Percentiles rank a stretch among this genome's conserved stretches.
These are phyloP conservation scores for Starmera amethionina DNA, from an alignment of 805 yeast genomes.

Conservation along the genomic window DNA sequence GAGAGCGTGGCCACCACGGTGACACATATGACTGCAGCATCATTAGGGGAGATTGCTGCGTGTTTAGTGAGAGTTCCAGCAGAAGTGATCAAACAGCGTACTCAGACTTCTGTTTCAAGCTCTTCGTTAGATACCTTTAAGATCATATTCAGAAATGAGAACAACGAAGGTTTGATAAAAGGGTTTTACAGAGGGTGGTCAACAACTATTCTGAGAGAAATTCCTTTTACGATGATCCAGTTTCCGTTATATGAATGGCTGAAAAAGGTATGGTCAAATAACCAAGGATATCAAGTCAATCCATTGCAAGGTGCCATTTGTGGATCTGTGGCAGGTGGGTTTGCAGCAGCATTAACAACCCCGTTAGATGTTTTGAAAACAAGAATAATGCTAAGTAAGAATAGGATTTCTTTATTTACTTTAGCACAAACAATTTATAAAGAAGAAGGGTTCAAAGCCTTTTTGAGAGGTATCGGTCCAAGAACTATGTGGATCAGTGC, in stretches of 20 bases:
- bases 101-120: constrained; percentile 57
- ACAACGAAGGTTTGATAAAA: constrained; percentile 67
- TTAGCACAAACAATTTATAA: constrained; percentile 43
- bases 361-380: constrained; percentile 77
- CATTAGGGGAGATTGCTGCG: constrained; percentile 87
- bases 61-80: constrained; percentile 94
- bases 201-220: constrained; percentile 88
- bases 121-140: constrained; percentile 61
- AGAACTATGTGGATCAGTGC: constrained; percentile 96
- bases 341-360: constrained; percentile 75
- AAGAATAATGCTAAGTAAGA: constrained; percentile 68
- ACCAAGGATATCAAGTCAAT: constrained; percentile 32
- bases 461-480: constrained; percentile 85
- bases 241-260: constrained; percentile 87
- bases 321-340: constrained; percentile 75
- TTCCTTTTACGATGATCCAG: constrained; percentile 93
- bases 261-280: constrained; percentile 49
- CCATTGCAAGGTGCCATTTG: constrained; percentile 76
- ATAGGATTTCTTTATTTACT: constrained; percentile 32
- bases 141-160: constrained; percentile 47
- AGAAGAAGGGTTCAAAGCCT: constrained; percentile 69
- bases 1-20: constrained; percentile 23
- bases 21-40: constrained; percentile 82
- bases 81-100: constrained; percentile 90
- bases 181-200: constrained; percentile 92